A percentile compares a stretch with the other conserved stretches of the same genome.
Conservation (phyloP, 495 filamentous ascomycete species). For the Hyaloscypha variabilis region DNA sequence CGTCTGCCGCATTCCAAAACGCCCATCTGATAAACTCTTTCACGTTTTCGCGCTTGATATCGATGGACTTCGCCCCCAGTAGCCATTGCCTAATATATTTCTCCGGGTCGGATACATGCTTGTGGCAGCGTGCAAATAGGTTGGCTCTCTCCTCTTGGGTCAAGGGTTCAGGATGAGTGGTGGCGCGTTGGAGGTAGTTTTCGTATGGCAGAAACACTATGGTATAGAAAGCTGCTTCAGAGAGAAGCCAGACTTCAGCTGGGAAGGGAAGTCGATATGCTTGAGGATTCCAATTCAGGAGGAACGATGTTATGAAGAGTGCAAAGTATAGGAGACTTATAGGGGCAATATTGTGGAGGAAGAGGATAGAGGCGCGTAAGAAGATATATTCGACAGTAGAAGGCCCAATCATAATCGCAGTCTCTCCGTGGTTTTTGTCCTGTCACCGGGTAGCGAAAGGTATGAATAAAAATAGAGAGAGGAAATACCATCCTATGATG, state of each 20-base stretch:
- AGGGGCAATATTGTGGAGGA: slow-evolving; percentile 50
- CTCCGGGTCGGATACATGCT: slow-evolving; percentile 53
- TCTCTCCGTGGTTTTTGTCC: too few species aligned
- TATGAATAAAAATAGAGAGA: too few species aligned
- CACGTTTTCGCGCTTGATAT: slow-evolving; percentile 51
- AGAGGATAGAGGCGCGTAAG: slow-evolving; percentile 37
- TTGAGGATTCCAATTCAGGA: too few species aligned
- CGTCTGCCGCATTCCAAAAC: slow-evolving; percentile 31
- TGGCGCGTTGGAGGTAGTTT: slow-evolving; percentile 41
- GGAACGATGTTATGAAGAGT: slow-evolving; percentile 26
- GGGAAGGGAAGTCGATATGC: too few species aligned
- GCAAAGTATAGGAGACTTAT: slow-evolving; percentile 41
- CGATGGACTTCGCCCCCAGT: slow-evolving; percentile 39
- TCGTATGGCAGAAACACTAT: slow-evolving; percentile 50
- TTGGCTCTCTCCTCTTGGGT: slow-evolving; percentile 36
- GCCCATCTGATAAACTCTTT: slow-evolving; percentile 50
- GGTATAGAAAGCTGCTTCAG: slow-evolving; percentile 44
- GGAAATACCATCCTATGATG: too few species aligned
- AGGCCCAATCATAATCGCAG: too few species aligned
- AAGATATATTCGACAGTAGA: slow-evolving; percentile 12
- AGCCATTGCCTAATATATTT: slow-evolving; percentile 57
- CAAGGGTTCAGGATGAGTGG: slow-evolving; percentile 40
- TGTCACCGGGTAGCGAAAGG: too few species aligned
- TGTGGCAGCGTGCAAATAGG: slow-evolving; percentile 44
- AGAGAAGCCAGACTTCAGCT: not conserved